A percentile compares a stretch with the other conserved stretches of the same genome.
Conservation (phyloP, 371 early-diverging fungal genomes). For the Lichtheimia hyalospora region DNA sequence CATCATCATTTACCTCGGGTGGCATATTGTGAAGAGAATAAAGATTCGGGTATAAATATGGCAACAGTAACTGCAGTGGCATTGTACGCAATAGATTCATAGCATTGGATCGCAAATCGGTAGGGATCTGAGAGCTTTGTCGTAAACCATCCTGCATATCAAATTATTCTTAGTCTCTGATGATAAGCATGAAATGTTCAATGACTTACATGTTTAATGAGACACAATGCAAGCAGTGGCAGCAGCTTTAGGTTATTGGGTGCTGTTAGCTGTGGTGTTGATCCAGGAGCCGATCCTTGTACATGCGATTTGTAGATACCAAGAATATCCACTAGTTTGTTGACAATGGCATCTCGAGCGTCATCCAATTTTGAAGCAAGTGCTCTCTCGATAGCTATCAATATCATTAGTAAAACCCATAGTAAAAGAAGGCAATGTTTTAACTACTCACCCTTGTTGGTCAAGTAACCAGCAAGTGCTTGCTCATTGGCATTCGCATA, state of each 20-base stretch:
- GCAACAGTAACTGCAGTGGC: slow-evolving; percentile 77
- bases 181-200: not conserved
- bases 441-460: slow-evolving; percentile 75
- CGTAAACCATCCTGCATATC: slow-evolving; percentile 55
- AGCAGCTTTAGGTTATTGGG: slow-evolving; percentile 85
- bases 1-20: slow-evolving; percentile 42
- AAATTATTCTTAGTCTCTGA: not conserved
- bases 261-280: slow-evolving; percentile 79
- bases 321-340: slow-evolving; percentile 86
- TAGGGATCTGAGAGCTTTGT: slow-evolving; percentile 70
- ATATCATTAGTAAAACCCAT: no score
- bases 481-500: slow-evolving; percentile 84
- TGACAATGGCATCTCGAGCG: slow-evolving; percentile 90
- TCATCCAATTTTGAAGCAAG: slow-evolving; percentile 89
- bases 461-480: slow-evolving; percentile 79
- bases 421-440: no score
- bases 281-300: slow-evolving; percentile 68
- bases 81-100: slow-evolving; percentile 75
- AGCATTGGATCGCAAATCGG: slow-evolving; percentile 70
- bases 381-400: slow-evolving; percentile 74
- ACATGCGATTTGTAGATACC: slow-evolving; percentile 85
- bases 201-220: slow-evolving; percentile 71
- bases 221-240: slow-evolving; percentile 81
- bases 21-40: slow-evolving; percentile 88
- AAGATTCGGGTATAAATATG: slow-evolving; percentile 75